A percentile compares a stretch with the other conserved stretches of the same genome.
Conservation (phyloP, 1,284 basidiomycete genomes). For the Meira miltonrushii region DNA sequence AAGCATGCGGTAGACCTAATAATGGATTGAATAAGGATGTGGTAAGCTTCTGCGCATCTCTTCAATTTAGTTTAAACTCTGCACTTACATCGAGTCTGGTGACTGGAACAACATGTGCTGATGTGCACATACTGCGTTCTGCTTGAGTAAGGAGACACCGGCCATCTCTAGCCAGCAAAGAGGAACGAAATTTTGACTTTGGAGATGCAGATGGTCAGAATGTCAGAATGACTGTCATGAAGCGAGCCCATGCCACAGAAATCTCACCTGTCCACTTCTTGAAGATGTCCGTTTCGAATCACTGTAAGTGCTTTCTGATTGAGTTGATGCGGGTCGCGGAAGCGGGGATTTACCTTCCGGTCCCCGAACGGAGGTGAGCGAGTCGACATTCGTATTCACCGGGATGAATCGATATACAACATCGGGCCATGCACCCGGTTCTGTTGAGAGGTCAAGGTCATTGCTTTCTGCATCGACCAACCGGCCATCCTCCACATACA, state of each 20-base stretch:
- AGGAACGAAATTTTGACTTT: slow-evolving; percentile 4
- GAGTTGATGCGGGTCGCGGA: background rate
- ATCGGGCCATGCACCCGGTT: background rate
- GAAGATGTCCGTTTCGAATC: slow-evolving; percentile 1
- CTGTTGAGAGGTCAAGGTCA: background rate
- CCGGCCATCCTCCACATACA: slow-evolving; percentile 1
- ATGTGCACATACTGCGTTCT: slow-evolving; percentile 2
- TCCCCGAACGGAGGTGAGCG: background rate
- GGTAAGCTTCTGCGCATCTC: too few relatives aligned
- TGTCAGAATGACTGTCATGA: background rate
- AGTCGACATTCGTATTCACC: background rate
- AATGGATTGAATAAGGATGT: background rate
- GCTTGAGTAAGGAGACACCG: slow-evolving; percentile 2
- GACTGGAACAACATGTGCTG: slow-evolving; percentile 3
- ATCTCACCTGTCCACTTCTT: background rate
- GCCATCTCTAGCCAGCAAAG: slow-evolving; percentile 3
- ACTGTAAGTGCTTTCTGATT: slow-evolving; percentile 1
- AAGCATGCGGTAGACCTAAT: background rate
- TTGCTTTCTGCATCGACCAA: background rate
- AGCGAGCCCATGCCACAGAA: background rate
- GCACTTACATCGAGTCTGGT: slow-evolving; percentile 3
- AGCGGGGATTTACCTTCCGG: background rate
- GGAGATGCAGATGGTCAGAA: background rate
- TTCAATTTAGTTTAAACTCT: background rate
- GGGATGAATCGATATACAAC: background rate